Conservation (phyloP, 768 basidiomycete genomes). For the Pisolithus sp. region DNA sequence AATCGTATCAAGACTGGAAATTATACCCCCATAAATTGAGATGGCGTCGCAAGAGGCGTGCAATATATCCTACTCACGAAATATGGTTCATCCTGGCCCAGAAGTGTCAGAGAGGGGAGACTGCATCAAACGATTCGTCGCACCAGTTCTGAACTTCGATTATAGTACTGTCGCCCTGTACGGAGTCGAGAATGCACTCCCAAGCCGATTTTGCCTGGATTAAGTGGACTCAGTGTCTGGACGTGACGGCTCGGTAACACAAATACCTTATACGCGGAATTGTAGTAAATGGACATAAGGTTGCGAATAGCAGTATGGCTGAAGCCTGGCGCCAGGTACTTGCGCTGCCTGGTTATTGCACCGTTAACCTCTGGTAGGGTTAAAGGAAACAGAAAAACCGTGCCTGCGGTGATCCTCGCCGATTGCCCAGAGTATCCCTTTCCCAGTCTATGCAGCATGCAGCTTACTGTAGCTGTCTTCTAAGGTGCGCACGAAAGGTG, state of each 20-base stretch:
- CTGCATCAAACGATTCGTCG: not conserved
- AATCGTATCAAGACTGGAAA: conserved; percentile 35
- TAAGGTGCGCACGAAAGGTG: not conserved
- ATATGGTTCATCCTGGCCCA: conserved; percentile 38
- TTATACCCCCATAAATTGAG: not conserved
- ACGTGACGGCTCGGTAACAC: not conserved
- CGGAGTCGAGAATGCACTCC: conserved; percentile 24
- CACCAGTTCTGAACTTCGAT: conserved; percentile 48
- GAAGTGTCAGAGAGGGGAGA: not conserved
- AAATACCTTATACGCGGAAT: conserved; percentile 40
- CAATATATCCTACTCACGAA: conserved; percentile 25
- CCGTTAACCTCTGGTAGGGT: conserved; percentile 14
- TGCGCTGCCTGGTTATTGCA: conserved; percentile 25
- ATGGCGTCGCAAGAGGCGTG: not conserved
- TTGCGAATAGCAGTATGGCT: conserved; percentile 35
- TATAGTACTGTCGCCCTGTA: conserved; percentile 18
- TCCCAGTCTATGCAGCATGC: conserved; percentile 21
- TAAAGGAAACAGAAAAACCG: not conserved
- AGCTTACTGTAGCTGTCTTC: not conserved
- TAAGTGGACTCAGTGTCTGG: not conserved
- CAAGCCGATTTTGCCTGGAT: conserved; percentile 26
- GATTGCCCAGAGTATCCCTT: conserved; percentile 33
- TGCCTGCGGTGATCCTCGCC: conserved; percentile 37
- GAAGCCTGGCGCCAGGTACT: conserved; percentile 35
- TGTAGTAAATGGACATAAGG: conserved; percentile 33